Evolutionary conservation across 2,329 filamentous ascomycete species (phyloP).

Genomic region (Ceratocystis variospora): DNA sequence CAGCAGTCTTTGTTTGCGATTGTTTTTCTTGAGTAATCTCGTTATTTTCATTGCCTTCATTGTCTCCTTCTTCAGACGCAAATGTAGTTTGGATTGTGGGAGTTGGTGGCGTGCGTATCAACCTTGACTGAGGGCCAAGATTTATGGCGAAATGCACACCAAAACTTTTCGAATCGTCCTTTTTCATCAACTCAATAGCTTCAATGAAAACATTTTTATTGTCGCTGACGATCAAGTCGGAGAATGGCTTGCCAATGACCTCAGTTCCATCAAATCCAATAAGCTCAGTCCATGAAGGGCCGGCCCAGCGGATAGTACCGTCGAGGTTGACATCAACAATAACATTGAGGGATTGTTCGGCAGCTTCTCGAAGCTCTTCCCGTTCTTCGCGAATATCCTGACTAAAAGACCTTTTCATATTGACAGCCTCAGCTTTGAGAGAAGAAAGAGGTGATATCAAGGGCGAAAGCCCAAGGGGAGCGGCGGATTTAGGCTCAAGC

Average conservation of each 20-base stretch:
- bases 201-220: constrained; percentile 70
- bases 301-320: constrained; percentile 86
- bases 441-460: constrained; percentile 30
- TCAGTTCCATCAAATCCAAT: constrained; percentile 64
- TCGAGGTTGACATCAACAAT: constrained; percentile 90
- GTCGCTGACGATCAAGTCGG: constrained; percentile 63
- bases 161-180: constrained; percentile 84
- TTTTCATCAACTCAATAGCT: constrained; percentile 75
- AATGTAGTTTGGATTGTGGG: constrained; percentile 27
- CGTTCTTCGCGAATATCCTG: constrained; percentile 86
- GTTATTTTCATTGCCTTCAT: constrained; percentile 27
- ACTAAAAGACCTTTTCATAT: constrained; percentile 57
- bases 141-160: constrained; percentile 69
- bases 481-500: not conserved
- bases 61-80: constrained; percentile 18
- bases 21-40: not conserved
- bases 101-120: constrained; percentile 11
- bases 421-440: constrained; percentile 36
- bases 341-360: constrained; percentile 90
- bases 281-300: constrained; percentile 87
- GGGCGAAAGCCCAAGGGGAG: constrained; percentile 11
- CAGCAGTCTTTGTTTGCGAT: constrained; percentile 24
- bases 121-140: constrained; percentile 49
- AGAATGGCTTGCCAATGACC: constrained; percentile 63
- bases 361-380: constrained; percentile 85